Base-by-base conservation (phyloP, 2,329 filamentous ascomycete genomes). In the Sporothrix pallida region DNA sequence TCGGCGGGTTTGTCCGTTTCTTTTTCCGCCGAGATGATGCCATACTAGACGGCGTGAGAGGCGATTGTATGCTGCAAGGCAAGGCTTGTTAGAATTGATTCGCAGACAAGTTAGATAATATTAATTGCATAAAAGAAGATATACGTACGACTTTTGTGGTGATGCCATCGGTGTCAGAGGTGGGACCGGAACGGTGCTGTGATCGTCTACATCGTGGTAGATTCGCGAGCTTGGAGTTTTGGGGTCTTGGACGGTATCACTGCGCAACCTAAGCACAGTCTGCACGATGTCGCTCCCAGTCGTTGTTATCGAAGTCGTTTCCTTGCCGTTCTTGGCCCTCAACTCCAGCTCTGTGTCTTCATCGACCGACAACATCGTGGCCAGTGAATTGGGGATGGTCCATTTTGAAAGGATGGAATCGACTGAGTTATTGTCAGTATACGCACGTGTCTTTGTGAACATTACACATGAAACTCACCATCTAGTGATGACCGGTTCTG, bases 371-470 rank as follows among this genome's bases (percentile, higher is more conserved):
- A 75, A 46, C 74, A 77, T 76, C 0, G 76, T 77, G 5, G 73
- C 71, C 1, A 77, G 17, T 3, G 76, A 77, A 5, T 67, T 65
- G 4, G 76, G 76, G 6, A 71, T 48, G 8, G 85, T 86, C 80
- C 83, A 83, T 76, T 81, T 84, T 0, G 85, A 86, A 46, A 84
- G 78, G 2, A 83, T 81, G 4, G 86, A 86, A 70, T 85, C 86
- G 81, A 71, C 67, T 60, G n/a, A 5, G 15, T 7, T 65, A 65
- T 12, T 15, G 23, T 50, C 4, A 63, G 20, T 17, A 65, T 20
- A 12, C 2, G n/a, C 10, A 8, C 2, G 37, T 20, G 3, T 17
- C 17, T 7, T 12, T 20, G 9, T 23, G 17, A 26, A 15, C n/a
- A 7, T 12, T 15, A 20, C 9, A 8, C 26, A 13, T 13, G n/a